Conservation (phyloP, 495 filamentous ascomycete genomes). For the Haplographium delicatum region DNA sequence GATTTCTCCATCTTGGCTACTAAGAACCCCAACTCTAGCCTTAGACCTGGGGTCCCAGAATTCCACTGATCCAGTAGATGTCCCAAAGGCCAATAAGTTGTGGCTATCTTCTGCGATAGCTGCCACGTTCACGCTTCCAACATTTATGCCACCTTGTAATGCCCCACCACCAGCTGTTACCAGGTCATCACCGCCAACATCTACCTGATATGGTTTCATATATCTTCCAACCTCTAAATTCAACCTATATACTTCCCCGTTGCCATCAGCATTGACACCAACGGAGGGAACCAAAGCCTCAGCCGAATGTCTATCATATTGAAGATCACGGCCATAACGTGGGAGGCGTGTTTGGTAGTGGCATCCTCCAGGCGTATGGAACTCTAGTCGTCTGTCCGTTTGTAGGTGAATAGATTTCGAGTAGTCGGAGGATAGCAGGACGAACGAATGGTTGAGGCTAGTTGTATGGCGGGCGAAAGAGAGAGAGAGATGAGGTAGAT, state of each 20-base stretch:
- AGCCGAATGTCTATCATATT: slow-evolving; percentile 78
- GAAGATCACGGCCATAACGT: slow-evolving; percentile 84
- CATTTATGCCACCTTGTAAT: slow-evolving; percentile 75
- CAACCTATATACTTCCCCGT: slow-evolving; percentile 86
- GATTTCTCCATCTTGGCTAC: slow-evolving; percentile 61
- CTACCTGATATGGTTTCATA: slow-evolving; percentile 71
- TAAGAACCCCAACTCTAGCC: slow-evolving; percentile 71
- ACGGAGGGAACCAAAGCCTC: slow-evolving; percentile 86
- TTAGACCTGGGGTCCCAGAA: slow-evolving; percentile 89
- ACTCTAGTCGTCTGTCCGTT: slow-evolving; percentile 83
- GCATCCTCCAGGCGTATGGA: slow-evolving; percentile 85
- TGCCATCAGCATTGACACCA: slow-evolving; percentile 75
- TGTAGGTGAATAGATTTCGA: slow-evolving; percentile 94
- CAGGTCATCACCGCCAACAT: slow-evolving; percentile 78
- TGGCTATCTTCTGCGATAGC: slow-evolving; percentile 88
- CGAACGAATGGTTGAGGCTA: slow-evolving; percentile 88
- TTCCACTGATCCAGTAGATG: slow-evolving; percentile 91
- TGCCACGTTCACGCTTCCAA: slow-evolving; percentile 82
- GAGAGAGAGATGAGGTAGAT: slow-evolving; percentile 85
- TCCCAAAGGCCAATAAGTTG: slow-evolving; percentile 89
- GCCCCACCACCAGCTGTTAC: slow-evolving; percentile 57
- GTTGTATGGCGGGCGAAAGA: slow-evolving; percentile 91
- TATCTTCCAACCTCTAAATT: slow-evolving; percentile 89
- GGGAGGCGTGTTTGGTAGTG: slow-evolving; percentile 86
- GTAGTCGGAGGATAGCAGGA: slow-evolving; percentile 89